Percentiles rank a stretch among this genome's conserved stretches.
Evolutionary conservation across 768 basidiomycete genomes (phyloP).

Genomic region (Coprinopsis cinerea): DNA sequence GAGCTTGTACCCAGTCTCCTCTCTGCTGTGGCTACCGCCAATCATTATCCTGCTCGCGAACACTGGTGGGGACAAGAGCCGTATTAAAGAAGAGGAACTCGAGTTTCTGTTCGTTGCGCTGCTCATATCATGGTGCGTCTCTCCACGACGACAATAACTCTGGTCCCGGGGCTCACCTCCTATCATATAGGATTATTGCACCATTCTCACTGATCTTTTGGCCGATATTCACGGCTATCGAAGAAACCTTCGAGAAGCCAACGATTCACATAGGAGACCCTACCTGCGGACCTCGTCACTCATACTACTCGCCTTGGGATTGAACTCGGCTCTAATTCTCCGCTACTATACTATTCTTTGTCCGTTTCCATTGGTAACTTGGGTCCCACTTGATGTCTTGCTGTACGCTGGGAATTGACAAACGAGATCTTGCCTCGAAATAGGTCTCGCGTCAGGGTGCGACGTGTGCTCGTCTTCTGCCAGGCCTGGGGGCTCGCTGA

Average conservation of each 20-base stretch:
- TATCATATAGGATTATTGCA: background rate
- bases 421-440: too few species aligned
- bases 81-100: background rate
- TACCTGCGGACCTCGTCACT: too few species aligned
- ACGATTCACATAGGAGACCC: background rate
- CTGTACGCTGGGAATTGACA: too few species aligned
- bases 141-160: background rate
- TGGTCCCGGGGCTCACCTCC: background rate
- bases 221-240: background rate
- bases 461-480: too few species aligned
- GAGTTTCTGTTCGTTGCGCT: background rate
- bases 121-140: background rate
- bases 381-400: too few species aligned
- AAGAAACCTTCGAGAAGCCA: background rate
- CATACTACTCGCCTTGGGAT: too few species aligned
- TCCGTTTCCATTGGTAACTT: too few species aligned
- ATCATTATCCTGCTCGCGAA: background rate
- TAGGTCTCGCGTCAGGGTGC: too few species aligned
- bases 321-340: too few species aligned
- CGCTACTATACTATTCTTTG: too few species aligned
- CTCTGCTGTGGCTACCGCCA: background rate
- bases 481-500: too few species aligned
- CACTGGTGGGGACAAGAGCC: background rate
- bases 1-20: background rate
- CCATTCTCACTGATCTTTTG: background rate